Base-by-base conservation (phyloP, 1,139 yeast species). In the Candida sanyaensis region DNA sequence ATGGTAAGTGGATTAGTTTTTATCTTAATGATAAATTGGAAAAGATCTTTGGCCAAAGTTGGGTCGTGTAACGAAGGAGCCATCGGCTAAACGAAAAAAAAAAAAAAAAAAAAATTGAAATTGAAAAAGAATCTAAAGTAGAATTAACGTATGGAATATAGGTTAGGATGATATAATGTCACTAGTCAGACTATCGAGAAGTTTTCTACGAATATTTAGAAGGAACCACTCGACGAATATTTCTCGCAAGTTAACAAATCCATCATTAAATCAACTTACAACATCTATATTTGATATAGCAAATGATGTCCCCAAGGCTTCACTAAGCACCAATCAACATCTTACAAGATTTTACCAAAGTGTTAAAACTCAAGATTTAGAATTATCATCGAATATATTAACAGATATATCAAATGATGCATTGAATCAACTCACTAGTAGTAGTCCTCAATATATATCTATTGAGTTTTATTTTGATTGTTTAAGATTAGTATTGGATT, bases 401-500 rank as follows among this genome's bases (percentile, higher is more conserved):
- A 31, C 50, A 5, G 43, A 33, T 17, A 43, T 43, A 6, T 34
- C 45, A 6, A 37, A 37, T 12, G 29, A 41, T 21, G 30, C 39
- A 9, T 8, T 33, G 6, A 23, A 28, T 2, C 21, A 17, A 17
- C 27, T 9, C 7, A 36, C 27, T 13, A 3, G 24, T 6, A 26
- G 12, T 9, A 12, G 23, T 6, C 4, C 36, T 6, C 13, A 24
- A 10, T 24, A 11, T 26, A 11, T n/a, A 6, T 12, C 12, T 12
- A 6, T 36, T 4, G 48, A 49, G 12, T 41, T 33, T 31, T 50
- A 48, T 24, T 10, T 42, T 12, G 26, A 46, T 23, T 50, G 53
- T 37, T 38, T 50, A n/a, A 38, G 46, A 26, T 27, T 47, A 24
- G 34, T 47, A 6, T 42, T 49, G 34, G 41, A 40, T 3, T 28